Evolutionary conservation across 2,329 filamentous ascomycete genomes (phyloP), one percentile per base, ranked within the genome.

Genomic region (Alternaria gansuensis): DNA sequence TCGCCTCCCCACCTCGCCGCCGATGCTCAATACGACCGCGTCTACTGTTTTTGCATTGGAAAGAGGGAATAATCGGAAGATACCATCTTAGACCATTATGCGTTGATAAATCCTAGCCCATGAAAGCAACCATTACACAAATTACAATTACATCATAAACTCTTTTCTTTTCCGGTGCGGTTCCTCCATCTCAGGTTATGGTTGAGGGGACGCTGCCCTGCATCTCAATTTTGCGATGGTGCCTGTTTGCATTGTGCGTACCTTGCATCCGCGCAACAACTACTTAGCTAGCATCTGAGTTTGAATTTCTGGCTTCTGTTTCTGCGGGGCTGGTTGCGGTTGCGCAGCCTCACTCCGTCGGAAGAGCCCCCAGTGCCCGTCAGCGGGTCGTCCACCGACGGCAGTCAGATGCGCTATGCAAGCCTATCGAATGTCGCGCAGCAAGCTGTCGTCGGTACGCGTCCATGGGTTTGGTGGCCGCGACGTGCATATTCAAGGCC

Each of bases 11-110:
- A 26, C 17, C 29, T 23, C 44, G 29, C 44, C 21, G 21, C 24
- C 37, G 37, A 21, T 2, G 5, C 11, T 40, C 37, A 14, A n/a
- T 26, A 48, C 29, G 21, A 26, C 13, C 44, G 31, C 44, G 21
- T 36, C 31, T 7, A 21, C 21, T 36, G 44, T 36, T 48, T 48
- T 41, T 33, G 34, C 36, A 51, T 51, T 36, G 26, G 41, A 44
- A 54, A 34, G 49, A 33, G 55, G 40, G 36, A 48, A 48, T 21
- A 24, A 36, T 36, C 13, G 44, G 48, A 54, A 61, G 50, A 61
- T 61, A 59, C 48, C 55, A 59, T 37, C 26, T 54, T 59, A 59
- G 46, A 54, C 59, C 24, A 31, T 51, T 62, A 41, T 29, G 29
- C 34, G 50, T 56, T 51, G 43, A 54, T 40, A 44, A 55, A 31